Conservation (phyloP, 306 rosid genomes). For the Gleditsia sinensis region DNA sequence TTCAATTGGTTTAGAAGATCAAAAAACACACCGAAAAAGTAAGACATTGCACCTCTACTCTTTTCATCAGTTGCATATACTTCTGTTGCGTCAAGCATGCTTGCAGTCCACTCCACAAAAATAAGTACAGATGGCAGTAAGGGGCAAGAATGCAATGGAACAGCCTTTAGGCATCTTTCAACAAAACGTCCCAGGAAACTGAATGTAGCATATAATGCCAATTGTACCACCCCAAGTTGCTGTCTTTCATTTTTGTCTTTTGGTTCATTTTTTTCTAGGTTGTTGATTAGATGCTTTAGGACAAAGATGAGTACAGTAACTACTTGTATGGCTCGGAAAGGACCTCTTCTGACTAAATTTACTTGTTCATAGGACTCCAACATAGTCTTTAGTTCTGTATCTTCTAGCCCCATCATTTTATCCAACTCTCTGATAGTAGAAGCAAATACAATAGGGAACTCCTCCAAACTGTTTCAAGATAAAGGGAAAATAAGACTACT, state of each 20-base stretch:
- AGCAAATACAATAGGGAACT: conserved; percentile 65
- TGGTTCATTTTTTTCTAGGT: conserved; percentile 37
- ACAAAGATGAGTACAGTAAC: conserved; percentile 70
- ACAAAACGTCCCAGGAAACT: conserved; percentile 75
- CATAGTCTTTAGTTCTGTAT: conserved; percentile 46
- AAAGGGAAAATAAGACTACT: conserved; percentile 3
- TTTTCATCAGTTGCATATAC: conserved; percentile 52
- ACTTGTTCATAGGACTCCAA: conserved; percentile 75
- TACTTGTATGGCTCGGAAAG: conserved; percentile 76
- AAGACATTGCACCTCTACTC: conserved; percentile 57
- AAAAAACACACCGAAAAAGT: conserved; percentile 60
- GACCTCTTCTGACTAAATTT: conserved; percentile 77
- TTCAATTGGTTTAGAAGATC: conserved; percentile 53
- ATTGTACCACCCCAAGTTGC: conserved; percentile 44
- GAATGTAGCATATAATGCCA: conserved; percentile 66
- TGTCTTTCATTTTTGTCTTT: conserved; percentile 46
- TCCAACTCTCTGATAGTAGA: conserved; percentile 67
- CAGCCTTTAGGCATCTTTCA: conserved; percentile 65
- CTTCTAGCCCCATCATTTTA: conserved; percentile 70
- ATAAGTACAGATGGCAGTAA: conserved; percentile 80
- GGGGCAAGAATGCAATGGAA: conserved; percentile 54
- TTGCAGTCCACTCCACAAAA: conserved; percentile 79
- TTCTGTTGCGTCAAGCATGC: conserved; percentile 45
- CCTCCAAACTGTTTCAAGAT: conserved; percentile 60
- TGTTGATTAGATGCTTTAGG: conserved; percentile 49